phyloP scores from a whole-genome alignment of 225 moss, liverwort and hornwort species.

The Polytrichum commune region DNA sequence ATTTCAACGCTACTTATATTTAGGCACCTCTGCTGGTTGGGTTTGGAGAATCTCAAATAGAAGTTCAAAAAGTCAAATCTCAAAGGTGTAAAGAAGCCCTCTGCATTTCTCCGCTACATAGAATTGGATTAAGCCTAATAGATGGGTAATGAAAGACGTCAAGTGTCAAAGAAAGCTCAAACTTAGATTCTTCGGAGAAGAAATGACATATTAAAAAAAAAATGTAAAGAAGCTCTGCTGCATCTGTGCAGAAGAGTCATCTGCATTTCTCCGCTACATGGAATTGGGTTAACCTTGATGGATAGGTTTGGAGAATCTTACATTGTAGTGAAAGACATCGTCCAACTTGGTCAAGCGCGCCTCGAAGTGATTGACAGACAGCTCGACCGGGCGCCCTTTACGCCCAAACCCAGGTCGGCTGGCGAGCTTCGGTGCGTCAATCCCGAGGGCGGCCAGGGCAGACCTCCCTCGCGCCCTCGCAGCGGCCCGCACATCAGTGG shows the following conservation, averaged over 20 bases:
- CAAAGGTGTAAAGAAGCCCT: too few species aligned
- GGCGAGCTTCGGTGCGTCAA: constrained; percentile 20
- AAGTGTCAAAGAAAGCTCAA: too few species aligned
- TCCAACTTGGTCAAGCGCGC: constrained; percentile 32
- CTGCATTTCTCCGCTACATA: too few species aligned
- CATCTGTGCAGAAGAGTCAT: too few species aligned
- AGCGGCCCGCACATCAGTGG: too few species aligned
- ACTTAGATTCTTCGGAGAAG: too few species aligned
- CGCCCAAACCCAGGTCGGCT: constrained; percentile 26
- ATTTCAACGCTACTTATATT: too few species aligned
- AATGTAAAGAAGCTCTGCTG: too few species aligned
- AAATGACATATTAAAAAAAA: too few species aligned
- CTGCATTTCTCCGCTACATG: too few species aligned
- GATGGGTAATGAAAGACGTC: constrained; percentile 44
- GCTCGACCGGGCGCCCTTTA: constrained; percentile 5
- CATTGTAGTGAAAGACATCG: constrained; percentile 56
- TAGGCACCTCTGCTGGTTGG: background rate
- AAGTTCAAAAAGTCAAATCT: too few species aligned
- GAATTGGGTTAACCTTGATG: background rate
- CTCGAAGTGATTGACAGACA: constrained; percentile 36
- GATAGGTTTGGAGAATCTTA: constrained; percentile 7
- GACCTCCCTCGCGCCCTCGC: constrained; percentile 3
- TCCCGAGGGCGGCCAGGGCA: constrained; percentile 19
- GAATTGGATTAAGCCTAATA: background rate
- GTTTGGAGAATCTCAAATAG: background rate